phyloP scores from a whole-genome alignment of 768 basidiomycete genomes.

The Russula sp. region DNA sequence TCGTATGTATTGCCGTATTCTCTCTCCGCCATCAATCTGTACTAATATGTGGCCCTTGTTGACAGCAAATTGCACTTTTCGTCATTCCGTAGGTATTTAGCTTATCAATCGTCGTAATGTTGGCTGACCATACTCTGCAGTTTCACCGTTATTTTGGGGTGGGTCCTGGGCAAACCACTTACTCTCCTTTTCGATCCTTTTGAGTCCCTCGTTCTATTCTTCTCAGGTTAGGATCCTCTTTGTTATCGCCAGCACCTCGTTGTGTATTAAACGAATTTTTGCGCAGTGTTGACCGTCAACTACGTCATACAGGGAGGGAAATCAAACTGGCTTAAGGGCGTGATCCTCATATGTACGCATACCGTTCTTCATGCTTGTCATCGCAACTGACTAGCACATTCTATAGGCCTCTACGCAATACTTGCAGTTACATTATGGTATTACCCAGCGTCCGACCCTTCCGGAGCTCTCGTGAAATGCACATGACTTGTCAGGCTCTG shows the following conservation, averaged over 20 bases:
- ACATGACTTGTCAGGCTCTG: too few species aligned
- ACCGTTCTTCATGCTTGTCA: neutral
- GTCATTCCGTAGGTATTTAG: conserved; percentile 63
- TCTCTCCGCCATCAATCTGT: neutral
- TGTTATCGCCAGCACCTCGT: neutral
- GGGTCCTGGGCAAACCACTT: conserved; percentile 75
- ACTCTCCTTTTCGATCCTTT: conserved; percentile 86
- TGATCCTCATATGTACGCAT: conserved; percentile 58
- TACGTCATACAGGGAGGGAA: conserved; percentile 77
- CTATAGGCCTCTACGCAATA: conserved; percentile 59
- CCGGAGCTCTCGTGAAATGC: too few species aligned
- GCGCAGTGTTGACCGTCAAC: conserved; percentile 71
- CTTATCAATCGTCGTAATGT: neutral
- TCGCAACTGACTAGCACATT: neutral
- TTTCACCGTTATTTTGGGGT: conserved; percentile 70
- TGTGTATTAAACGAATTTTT: neutral
- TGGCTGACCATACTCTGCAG: conserved; percentile 32
- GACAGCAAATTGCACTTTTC: conserved; percentile 76
- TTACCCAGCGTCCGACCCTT: conserved; percentile 33
- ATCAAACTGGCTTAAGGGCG: conserved; percentile 81
- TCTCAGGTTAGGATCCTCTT: conserved; percentile 33
- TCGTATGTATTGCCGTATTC: conserved; percentile 42
- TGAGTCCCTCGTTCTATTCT: conserved; percentile 64
- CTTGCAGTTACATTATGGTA: conserved; percentile 69
- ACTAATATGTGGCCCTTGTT: neutral